Evolutionary conservation across 164 flowering plant genomes (phyloP).

Genomic region (Saururus chinensis): DNA sequence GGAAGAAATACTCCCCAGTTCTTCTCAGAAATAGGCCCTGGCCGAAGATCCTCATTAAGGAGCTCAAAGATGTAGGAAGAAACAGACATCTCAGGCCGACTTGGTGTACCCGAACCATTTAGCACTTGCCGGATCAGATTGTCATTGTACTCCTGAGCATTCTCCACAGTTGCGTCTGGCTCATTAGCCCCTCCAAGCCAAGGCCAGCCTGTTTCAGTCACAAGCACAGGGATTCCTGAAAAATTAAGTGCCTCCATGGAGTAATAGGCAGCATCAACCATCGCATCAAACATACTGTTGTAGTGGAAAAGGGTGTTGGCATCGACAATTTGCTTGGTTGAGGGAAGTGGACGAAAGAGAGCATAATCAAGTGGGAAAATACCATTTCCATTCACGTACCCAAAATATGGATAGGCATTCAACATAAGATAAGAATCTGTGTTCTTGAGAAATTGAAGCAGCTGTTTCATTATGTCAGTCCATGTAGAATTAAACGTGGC

Average conservation of each 20-base stretch:
- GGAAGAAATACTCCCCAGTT: slow-evolving; percentile 61
- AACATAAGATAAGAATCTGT: slow-evolving; percentile 73
- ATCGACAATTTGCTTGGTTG: slow-evolving; percentile 78
- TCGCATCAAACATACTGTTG: slow-evolving; percentile 83
- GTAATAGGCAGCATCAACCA: slow-evolving; percentile 92
- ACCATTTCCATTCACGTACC: slow-evolving; percentile 56
- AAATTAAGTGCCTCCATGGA: slow-evolving; percentile 63
- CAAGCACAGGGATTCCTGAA: slow-evolving; percentile 61
- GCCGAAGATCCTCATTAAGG: slow-evolving; percentile 60
- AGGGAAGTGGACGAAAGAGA: slow-evolving; percentile 54
- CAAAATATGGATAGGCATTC: slow-evolving; percentile 85
- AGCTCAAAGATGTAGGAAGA: slow-evolving; percentile 72
- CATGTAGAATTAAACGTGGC: slow-evolving; percentile 71
- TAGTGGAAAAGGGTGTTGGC: slow-evolving; percentile 88
- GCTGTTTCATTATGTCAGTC: slow-evolving; percentile 63
- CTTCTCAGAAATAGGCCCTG: slow-evolving; percentile 54
- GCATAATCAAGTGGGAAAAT: slow-evolving; percentile 89
- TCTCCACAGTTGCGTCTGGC: slow-evolving; percentile 65
- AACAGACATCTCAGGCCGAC: slow-evolving; percentile 50
- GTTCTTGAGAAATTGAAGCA: slow-evolving; percentile 73
- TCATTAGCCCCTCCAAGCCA: slow-evolving; percentile 71
- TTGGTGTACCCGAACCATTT: slow-evolving; percentile 64
- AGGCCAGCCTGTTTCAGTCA: slow-evolving; percentile 96
- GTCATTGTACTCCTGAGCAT: slow-evolving; percentile 56
- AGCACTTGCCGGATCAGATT: slow-evolving; percentile 47